Conservation (phyloP, 441 rosid genomes). For the Pelargonium australe region DNA sequence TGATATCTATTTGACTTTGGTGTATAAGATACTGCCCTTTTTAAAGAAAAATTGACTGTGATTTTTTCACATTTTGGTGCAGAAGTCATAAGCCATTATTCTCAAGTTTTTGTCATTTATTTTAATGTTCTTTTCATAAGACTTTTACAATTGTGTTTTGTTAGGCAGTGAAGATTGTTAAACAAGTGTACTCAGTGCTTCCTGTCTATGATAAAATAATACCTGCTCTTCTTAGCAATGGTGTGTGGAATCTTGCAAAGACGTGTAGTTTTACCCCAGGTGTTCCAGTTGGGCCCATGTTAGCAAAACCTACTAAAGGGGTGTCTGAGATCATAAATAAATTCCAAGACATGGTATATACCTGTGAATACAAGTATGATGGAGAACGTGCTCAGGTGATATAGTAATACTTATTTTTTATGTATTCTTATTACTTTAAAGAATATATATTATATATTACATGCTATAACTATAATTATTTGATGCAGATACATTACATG, state of each 20-base stretch:
- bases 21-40: too few relatives aligned
- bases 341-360: slow-evolving; percentile 68
- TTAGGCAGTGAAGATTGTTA: slow-evolving; percentile 85
- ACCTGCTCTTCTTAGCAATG: slow-evolving; percentile 64
- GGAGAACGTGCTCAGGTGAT: slow-evolving; percentile 96
- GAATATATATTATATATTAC: slow-evolving; percentile 8
- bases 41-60: too few relatives aligned
- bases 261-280: slow-evolving; percentile 69
- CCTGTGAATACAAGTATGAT: slow-evolving; percentile 91
- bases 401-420: background rate
- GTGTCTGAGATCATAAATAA: slow-evolving; percentile 72
- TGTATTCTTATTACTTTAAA: background rate
- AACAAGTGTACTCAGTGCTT: slow-evolving; percentile 75
- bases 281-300: slow-evolving; percentile 92
- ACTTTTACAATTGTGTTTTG: slow-evolving; percentile 14
- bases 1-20: background rate
- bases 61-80: background rate
- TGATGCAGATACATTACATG: slow-evolving; percentile 68
- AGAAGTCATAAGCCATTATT: background rate
- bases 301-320: slow-evolving; percentile 83
- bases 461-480: slow-evolving; percentile 14
- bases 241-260: slow-evolving; percentile 80
- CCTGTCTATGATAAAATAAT: slow-evolving; percentile 84
- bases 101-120: background rate
- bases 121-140: slow-evolving; percentile 1